Percentiles rank a stretch among this genome's conserved stretches.
Evolutionary conservation across 768 basidiomycete genomes (phyloP).

Genomic region (Russula vinacea): DNA sequence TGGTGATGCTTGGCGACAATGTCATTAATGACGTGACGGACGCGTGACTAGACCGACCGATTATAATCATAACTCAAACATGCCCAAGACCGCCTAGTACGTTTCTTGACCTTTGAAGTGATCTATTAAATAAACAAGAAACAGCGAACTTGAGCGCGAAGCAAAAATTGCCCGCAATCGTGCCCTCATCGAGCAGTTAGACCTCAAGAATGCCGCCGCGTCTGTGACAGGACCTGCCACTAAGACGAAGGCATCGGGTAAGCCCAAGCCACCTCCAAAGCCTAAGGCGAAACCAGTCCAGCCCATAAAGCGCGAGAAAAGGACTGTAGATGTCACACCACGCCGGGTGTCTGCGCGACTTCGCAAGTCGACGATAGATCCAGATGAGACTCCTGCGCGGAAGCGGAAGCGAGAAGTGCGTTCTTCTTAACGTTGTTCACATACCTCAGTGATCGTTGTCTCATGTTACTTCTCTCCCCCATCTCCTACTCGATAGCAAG

Average conservation of each 20-base stretch:
- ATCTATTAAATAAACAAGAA: not conserved
- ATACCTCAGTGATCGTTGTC: not conserved
- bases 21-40: not conserved
- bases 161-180: conserved; percentile 81
- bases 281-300: conserved; percentile 60
- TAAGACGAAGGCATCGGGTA: conserved; percentile 35
- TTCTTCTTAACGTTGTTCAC: conserved; percentile 4
- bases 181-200: conserved; percentile 66
- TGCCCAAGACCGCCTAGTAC: conserved; percentile 31
- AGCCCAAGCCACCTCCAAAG: conserved; percentile 34
- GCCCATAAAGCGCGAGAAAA: conserved; percentile 52
- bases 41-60: conserved; percentile 10
- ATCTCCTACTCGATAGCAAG: conserved; percentile 39
- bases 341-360: conserved; percentile 67
- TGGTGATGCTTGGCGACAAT: no score
- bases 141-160: conserved; percentile 68
- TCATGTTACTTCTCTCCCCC: not conserved
- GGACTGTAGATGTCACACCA: conserved; percentile 43
- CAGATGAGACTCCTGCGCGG: conserved; percentile 62
- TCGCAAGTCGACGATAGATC: conserved; percentile 48
- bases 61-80: not conserved
- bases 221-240: conserved; percentile 46
- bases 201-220: conserved; percentile 55
- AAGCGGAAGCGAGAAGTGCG: conserved; percentile 64
- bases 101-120: not conserved